Evolutionary conservation across 257 asterid genomes (phyloP).

Genomic region (Solanum tarijense): DNA sequence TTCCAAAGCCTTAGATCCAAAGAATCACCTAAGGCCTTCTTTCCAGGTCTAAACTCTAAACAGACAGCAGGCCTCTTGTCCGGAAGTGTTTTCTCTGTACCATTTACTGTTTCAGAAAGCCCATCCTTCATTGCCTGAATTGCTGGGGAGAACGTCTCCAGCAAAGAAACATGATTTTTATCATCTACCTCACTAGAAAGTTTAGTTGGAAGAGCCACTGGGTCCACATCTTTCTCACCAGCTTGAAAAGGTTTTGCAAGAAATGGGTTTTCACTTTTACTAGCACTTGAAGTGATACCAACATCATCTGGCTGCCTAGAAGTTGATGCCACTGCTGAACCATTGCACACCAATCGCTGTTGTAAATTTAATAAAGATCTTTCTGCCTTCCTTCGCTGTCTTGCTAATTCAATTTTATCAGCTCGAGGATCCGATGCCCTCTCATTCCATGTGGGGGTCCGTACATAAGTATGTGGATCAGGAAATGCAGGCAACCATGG

Average conservation of each 20-base stretch:
- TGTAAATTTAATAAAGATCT: constrained; percentile 86
- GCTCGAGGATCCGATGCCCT: constrained; percentile 72
- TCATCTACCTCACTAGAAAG: constrained; percentile 11
- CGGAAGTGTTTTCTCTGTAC: constrained; percentile 33
- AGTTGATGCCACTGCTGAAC: constrained; percentile 39
- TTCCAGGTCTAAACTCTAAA: constrained; percentile 64
- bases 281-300: constrained; percentile 12
- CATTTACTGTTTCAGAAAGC: constrained; percentile 50
- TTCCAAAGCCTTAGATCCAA: constrained; percentile 76
- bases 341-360: constrained; percentile 63
- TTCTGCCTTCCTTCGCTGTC: constrained; percentile 92
- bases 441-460: constrained; percentile 87
- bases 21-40: constrained; percentile 64
- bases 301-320: constrained; percentile 21
- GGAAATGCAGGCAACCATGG: constrained; percentile 98
- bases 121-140: constrained; percentile 86
- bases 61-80: constrained; percentile 55
- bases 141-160: constrained; percentile 94
- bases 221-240: constrained; percentile 37
- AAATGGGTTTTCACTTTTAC: constrained; percentile 32
- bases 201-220: constrained; percentile 32
- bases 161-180: constrained; percentile 41
- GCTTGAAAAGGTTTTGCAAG: constrained; percentile 34
- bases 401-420: constrained; percentile 85
- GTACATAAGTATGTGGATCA: constrained; percentile 77